Percentiles rank a stretch among this genome's conserved stretches.
These are phyloP conservation scores for Eimeria brunetti DNA, from an alignment of 169 alveolate species.

Conservation along the genomic window DNA sequence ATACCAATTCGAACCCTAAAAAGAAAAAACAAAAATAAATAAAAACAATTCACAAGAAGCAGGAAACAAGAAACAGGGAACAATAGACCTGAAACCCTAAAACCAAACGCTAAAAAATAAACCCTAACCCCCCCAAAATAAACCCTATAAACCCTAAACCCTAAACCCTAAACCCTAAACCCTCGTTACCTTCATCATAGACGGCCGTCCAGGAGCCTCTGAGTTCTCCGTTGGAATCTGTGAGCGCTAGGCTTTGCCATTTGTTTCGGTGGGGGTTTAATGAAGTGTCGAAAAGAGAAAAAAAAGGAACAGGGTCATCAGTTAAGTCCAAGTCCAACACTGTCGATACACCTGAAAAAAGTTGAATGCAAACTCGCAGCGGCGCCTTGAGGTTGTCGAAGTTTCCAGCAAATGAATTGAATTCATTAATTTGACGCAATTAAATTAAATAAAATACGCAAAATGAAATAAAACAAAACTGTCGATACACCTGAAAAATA, in stretches of 20 bases:
- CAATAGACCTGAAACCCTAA: no score
- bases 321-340: background rate
- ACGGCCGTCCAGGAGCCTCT: constrained; percentile 85
- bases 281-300: background rate
- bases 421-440: no score
- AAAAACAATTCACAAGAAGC: no score
- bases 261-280: constrained; percentile 55
- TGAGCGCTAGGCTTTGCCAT: constrained; percentile 83
- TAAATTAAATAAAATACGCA: no score
- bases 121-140: background rate
- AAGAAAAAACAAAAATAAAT: no score
- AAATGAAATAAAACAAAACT: background rate
- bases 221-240: constrained; percentile 28
- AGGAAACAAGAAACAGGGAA: no score
- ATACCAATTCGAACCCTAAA: constrained; percentile 81
- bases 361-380: background rate
- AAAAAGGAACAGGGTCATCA: constrained; percentile 14
- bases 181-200: constrained; percentile 84
- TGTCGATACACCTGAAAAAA: constrained; percentile 31
- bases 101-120: no score
- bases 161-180: background rate
- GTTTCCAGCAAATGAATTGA: no score
- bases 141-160: background rate
- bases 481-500: background rate
- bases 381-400: background rate